Evolutionary conservation across 1,139 yeast genomes (phyloP).

Genomic region (Wickerhamomyces sp.): DNA sequence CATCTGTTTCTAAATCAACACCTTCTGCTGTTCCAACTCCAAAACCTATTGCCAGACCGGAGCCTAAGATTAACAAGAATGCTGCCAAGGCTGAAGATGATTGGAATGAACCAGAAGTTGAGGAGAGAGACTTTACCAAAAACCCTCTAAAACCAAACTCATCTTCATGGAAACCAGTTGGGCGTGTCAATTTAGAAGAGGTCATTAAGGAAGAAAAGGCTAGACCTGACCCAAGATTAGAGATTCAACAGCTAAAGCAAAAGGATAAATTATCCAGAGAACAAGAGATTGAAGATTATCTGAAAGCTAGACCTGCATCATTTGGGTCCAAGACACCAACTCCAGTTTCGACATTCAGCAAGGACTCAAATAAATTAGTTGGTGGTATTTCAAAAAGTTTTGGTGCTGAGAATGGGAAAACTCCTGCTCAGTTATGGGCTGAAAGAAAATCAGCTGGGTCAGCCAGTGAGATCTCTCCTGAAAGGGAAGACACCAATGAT

Average conservation of each 20-base stretch:
- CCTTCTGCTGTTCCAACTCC: slow-evolving; percentile 7
- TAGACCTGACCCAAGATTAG: slow-evolving; percentile 35
- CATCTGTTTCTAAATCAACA: background rate
- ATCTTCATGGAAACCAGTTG: slow-evolving; percentile 52
- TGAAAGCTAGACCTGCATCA: slow-evolving; percentile 43
- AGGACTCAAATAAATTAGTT: slow-evolving; percentile 41
- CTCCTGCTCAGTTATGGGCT: slow-evolving; percentile 96
- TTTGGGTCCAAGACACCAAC: slow-evolving; percentile 50
- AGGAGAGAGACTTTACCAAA: slow-evolving; percentile 64
- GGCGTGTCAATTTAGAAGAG: slow-evolving; percentile 45
- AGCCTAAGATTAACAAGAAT: slow-evolving; percentile 22
- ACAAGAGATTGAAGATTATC: slow-evolving; percentile 37
- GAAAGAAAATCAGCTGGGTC: slow-evolving; percentile 62
- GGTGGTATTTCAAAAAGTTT: slow-evolving; percentile 68
- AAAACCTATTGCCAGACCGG: slow-evolving; percentile 21
- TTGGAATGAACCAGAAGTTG: slow-evolving; percentile 61
- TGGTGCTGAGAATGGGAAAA: slow-evolving; percentile 73
- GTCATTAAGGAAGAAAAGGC: slow-evolving; percentile 35
- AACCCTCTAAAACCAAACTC: slow-evolving; percentile 52
- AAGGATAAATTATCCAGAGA: slow-evolving; percentile 48
- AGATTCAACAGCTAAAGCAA: slow-evolving; percentile 29
- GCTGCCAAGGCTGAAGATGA: slow-evolving; percentile 42
- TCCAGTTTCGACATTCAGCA: slow-evolving; percentile 27
- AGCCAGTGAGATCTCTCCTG: slow-evolving; percentile 9
- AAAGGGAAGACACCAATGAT: slow-evolving; percentile 17